Conservation (phyloP, 139 green algal genomes). For the Chlorokybus atmophyticus region DNA sequence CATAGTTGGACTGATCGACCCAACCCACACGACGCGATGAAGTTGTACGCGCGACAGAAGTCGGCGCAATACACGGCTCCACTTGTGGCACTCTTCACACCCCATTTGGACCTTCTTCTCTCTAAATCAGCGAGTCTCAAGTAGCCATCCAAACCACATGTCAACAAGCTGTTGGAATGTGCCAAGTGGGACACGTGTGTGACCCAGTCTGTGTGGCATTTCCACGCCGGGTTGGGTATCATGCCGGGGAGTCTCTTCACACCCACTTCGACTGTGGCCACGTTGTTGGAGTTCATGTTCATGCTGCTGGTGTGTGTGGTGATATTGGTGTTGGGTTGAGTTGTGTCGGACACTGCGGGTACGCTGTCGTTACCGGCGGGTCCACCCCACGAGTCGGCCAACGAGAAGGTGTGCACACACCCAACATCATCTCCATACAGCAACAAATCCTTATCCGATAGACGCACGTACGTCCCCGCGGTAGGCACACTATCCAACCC, state of each 20-base stretch:
- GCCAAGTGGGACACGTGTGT: constrained; percentile 8
- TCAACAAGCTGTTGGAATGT: constrained; percentile 8
- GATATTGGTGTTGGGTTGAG: too few species aligned
- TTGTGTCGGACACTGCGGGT: too few species aligned
- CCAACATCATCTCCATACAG: constrained; percentile 9
- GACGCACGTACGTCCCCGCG: not conserved
- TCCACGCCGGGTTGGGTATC: not conserved
- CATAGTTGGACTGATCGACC: constrained; percentile 45
- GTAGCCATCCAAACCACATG: constrained; percentile 10
- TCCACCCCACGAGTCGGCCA: constrained; percentile 5
- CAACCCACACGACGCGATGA: constrained; percentile 22
- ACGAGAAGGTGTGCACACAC: not conserved
- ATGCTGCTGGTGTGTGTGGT: too few species aligned
- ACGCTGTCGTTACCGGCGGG: too few species aligned
- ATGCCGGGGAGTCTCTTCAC: constrained; percentile 11
- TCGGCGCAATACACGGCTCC: too few species aligned
- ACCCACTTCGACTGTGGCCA: not conserved
- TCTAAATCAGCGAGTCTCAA: not conserved
- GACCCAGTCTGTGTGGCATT: constrained; percentile 23
- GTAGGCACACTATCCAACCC: constrained; percentile 1
- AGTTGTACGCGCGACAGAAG: too few species aligned
- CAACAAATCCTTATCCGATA: constrained; percentile 6
- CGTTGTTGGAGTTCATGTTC: too few species aligned
- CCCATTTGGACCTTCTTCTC: not conserved
- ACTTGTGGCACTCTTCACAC: too few species aligned